A percentile compares a stretch with the other conserved stretches of the same genome.
phyloP scores from a whole-genome alignment of 2,329 filamentous ascomycete genomes.

The Byssochlamys sp. region DNA sequence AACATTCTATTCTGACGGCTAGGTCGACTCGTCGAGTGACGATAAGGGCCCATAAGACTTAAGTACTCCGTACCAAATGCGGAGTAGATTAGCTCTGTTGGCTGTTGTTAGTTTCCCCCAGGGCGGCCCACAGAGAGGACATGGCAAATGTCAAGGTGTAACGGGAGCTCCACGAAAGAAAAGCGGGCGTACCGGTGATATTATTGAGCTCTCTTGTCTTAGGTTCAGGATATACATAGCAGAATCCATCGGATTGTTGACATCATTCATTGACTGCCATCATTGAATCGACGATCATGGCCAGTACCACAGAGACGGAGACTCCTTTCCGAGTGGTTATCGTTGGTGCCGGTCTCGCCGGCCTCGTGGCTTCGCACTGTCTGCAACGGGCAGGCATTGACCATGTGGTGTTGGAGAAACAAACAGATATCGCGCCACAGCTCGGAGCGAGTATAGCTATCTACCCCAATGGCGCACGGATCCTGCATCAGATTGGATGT shows the following conservation, averaged over 20 bases:
- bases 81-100: not conserved
- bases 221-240: not conserved
- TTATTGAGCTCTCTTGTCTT: not conserved
- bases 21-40: not conserved
- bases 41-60: not conserved
- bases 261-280: not conserved
- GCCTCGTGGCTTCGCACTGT: constrained; percentile 37
- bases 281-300: not conserved
- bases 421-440: constrained; percentile 23
- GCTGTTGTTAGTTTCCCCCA: not conserved
- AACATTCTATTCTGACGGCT: not conserved
- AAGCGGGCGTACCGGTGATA: not conserved
- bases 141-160: not conserved
- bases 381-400: constrained; percentile 38
- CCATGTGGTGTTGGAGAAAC: constrained; percentile 40
- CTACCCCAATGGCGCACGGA: constrained; percentile 32
- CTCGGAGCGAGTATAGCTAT: constrained; percentile 41
- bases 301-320: not conserved
- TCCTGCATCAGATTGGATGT: constrained; percentile 42
- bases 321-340: constrained; percentile 31
- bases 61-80: too few species aligned
- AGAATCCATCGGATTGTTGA: not conserved
- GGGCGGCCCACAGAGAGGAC: not conserved
- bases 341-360: constrained; percentile 39
- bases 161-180: not conserved